Evolutionary conservation across 164 flowering plant genomes (phyloP).

Genomic region (Cinnamomum micranthum): DNA sequence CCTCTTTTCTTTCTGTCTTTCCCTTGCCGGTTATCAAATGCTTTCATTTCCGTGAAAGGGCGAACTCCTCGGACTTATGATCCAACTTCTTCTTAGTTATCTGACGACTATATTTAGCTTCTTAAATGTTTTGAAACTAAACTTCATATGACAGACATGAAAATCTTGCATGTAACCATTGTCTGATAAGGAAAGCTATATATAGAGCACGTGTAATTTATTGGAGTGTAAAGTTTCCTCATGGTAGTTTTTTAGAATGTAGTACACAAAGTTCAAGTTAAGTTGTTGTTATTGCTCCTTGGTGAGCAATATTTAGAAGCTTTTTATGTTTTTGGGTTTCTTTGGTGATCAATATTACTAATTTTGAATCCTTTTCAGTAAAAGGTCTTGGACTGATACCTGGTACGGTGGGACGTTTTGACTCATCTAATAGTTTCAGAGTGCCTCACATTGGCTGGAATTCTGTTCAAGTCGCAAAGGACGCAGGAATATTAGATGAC

Average conservation of each 20-base stretch:
- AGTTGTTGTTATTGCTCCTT: background rate
- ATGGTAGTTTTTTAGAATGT: background rate
- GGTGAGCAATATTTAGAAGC: background rate
- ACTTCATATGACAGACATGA: too few relatives aligned
- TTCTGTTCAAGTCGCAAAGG: constrained; percentile 60
- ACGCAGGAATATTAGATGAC: constrained; percentile 76
- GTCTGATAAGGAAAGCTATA: too few relatives aligned
- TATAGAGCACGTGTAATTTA: too few relatives aligned
- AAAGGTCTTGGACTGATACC: constrained; percentile 95
- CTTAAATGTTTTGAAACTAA: too few relatives aligned
- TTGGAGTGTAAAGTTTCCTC: background rate
- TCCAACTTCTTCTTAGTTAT: background rate
- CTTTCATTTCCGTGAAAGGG: background rate
- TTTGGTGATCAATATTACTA: constrained; percentile 6
- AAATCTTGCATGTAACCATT: too few relatives aligned
- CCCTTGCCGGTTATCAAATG: background rate
- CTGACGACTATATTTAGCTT: background rate
- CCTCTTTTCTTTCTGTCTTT: background rate
- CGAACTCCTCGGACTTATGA: background rate
- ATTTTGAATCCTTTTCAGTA: constrained; percentile 43
- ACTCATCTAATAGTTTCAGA: constrained; percentile 66
- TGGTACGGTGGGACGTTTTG: constrained; percentile 94
- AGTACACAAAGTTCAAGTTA: background rate
- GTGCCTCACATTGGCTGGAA: constrained; percentile 99
- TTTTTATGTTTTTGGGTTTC: constrained; percentile 1